These are phyloP conservation scores for Pelargonium myrrhifolium DNA, from an alignment of 441 rosid genomes.

Conservation along the genomic window DNA sequence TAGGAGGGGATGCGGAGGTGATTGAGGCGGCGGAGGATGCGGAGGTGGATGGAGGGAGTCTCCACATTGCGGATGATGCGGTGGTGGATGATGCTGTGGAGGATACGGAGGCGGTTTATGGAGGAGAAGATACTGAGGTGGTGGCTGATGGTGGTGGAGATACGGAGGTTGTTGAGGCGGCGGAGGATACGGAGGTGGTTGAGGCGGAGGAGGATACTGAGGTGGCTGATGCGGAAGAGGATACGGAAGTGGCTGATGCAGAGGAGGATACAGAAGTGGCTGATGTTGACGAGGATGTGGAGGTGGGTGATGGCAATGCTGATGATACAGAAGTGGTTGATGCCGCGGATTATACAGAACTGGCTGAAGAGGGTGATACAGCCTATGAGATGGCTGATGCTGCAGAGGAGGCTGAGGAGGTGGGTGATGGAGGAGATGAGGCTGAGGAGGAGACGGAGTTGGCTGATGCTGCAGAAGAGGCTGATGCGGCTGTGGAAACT, in stretches of 20 bases:
- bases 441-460: background rate
- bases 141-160: background rate
- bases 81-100: constrained; percentile 20
- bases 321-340: constrained; percentile 23
- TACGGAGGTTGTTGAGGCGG: background rate
- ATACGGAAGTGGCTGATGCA: constrained; percentile 8
- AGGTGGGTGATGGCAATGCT: constrained; percentile 1
- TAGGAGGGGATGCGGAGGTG: constrained; percentile 11
- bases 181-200: constrained; percentile 4
- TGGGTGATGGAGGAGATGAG: background rate
- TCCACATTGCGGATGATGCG: constrained; percentile 12
- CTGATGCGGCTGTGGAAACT: constrained; percentile 11
- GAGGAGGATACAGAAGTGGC: constrained; percentile 18
- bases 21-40: constrained; percentile 23
- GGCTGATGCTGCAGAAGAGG: constrained; percentile 13
- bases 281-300: constrained; percentile 15
- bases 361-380: constrained; percentile 9
- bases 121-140: background rate
- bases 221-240: background rate
- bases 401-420: constrained; percentile 7
- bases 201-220: constrained; percentile 9
- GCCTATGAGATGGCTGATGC: background rate
- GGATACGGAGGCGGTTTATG: background rate
- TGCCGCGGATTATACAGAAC: constrained; percentile 18
- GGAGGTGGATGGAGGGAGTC: constrained; percentile 10